Base-by-base conservation (phyloP, 805 yeast species). In the Kodamaea neixiangensis region DNA sequence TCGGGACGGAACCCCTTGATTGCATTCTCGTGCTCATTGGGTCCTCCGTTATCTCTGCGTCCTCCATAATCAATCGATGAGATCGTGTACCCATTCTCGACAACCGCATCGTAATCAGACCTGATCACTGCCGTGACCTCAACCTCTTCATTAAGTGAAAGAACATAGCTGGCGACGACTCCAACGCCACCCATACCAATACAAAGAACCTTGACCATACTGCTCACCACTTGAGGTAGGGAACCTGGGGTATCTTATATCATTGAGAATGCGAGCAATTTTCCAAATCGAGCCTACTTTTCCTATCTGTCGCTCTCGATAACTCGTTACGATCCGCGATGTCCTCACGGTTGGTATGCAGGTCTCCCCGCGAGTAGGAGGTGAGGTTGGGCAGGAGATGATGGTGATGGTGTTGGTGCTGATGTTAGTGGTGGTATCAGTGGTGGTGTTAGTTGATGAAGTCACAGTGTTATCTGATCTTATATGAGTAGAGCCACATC, bases 171-270 rank as follows among this genome's bases (percentile, higher is more conserved):
- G 4, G 87, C 85, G 31, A 89, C 79, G 17, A 89, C 79, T 33
- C 97, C 97, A 13, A 89, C 94, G 38, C 96, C 97, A 10, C 97
- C 97, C 48, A 89, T 79, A 7, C 96, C 96, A 43, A 89, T 78
- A n/a, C 87, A 70, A n/a, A 89, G 72, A n/a, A 85, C 81, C 31
- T 63, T 64, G 13, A 50, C 39, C 41, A 37, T 37, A n/a, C n/a
- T n/a, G n/a, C n/a, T n/a, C n/a, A n/a, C n/a, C n/a, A n/a, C n/a
- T n/a, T n/a, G n/a, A n/a, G n/a, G n/a, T n/a, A n/a, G n/a, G n/a
- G 5, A 7, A 7, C 31, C 10, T 25, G 31, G 31, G 31, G 31
- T 25, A 25, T 25, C 31, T 25, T 25, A 25, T 25, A 25, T 13
- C 5, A 25, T 13, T 25, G 31, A 3, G 31, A 25, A 25, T 25